Evolutionary conservation across 2,329 filamentous ascomycete genomes (phyloP).

Genomic region (Phialocephala sp.): DNA sequence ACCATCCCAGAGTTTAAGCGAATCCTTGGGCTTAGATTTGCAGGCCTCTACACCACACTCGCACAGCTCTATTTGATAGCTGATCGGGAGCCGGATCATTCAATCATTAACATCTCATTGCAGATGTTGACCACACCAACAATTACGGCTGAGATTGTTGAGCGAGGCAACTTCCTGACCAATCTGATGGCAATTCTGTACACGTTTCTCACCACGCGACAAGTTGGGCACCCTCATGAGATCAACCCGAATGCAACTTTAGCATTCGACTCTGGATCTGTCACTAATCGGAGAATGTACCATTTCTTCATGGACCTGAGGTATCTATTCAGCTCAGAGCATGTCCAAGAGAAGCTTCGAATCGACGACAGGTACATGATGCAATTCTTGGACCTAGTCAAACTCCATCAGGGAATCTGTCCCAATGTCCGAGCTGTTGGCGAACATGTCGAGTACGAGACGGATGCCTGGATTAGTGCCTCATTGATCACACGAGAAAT

Average conservation of each 20-base stretch:
- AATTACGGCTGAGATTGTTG: conserved; percentile 94
- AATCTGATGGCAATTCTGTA: conserved; percentile 96
- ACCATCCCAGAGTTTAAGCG: conserved; percentile 96
- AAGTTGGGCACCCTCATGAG: conserved; percentile 92
- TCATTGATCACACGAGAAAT: conserved; percentile 94
- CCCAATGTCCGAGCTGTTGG: conserved; percentile 91
- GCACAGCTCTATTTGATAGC: conserved; percentile 96
- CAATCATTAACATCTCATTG: conserved; percentile 95
- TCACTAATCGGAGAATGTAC: conserved; percentile 94
- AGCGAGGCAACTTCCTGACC: conserved; percentile 93
- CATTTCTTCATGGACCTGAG: conserved; percentile 97
- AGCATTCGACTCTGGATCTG: conserved; percentile 91
- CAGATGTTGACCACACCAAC: conserved; percentile 97
- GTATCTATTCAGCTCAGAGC: conserved; percentile 85
- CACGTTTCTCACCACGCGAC: conserved; percentile 93
- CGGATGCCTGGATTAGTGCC: conserved; percentile 96
- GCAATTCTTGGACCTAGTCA: conserved; percentile 94
- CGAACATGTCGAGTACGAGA: conserved; percentile 98
- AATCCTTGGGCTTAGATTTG: conserved; percentile 89
- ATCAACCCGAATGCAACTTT: conserved; percentile 85
- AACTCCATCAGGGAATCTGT: conserved; percentile 95
- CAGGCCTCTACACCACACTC: conserved; percentile 89
- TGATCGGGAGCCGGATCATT: conserved; percentile 95
- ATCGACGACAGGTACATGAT: conserved; percentile 85
- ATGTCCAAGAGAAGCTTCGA: conserved; percentile 85